Evolutionary conservation across 225 moss, liverwort and hornwort genomes (phyloP).

Genomic region (Pleurozium schreberi): DNA sequence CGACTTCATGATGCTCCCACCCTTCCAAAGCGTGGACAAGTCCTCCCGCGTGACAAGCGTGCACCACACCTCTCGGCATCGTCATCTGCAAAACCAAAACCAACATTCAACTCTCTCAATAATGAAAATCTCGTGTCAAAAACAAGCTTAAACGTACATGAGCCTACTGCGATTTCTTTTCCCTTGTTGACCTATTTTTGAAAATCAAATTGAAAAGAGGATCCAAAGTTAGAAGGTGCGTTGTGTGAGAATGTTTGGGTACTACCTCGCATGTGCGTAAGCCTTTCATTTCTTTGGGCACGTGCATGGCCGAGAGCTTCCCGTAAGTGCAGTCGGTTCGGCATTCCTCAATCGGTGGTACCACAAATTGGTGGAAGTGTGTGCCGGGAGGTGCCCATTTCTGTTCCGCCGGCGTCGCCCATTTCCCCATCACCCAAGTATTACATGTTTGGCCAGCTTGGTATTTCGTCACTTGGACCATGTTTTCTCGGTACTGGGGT

Average conservation of each 20-base stretch:
- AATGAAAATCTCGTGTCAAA: not conserved
- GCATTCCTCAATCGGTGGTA: slow-evolving; percentile 55
- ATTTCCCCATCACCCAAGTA: slow-evolving; percentile 88
- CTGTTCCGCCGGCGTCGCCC: slow-evolving; percentile 51
- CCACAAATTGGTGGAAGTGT: slow-evolving; percentile 90
- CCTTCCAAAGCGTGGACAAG: slow-evolving; percentile 42
- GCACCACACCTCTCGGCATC: slow-evolving; percentile 42
- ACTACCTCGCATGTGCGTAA: slow-evolving; percentile 88
- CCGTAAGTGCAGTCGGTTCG: slow-evolving; percentile 82
- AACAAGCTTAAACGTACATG: not conserved
- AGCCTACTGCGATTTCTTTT: not conserved
- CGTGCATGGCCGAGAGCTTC: slow-evolving; percentile 71
- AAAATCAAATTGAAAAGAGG: not conserved
- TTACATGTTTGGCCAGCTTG: slow-evolving; percentile 62
- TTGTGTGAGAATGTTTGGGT: not conserved
- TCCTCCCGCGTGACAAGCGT: slow-evolving; percentile 47
- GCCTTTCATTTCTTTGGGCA: slow-evolving; percentile 72
- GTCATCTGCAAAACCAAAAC: slow-evolving; percentile 16
- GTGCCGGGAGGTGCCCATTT: slow-evolving; percentile 65
- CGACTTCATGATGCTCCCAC: slow-evolving; percentile 52
- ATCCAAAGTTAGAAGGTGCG: not conserved
- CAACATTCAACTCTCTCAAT: not conserved
- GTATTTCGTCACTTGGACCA: slow-evolving; percentile 78
- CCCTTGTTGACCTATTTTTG: not conserved
- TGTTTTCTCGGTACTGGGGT: slow-evolving; percentile 25